Evolutionary conservation across 192 early-diverging fungal genomes (phyloP).

Genomic region (Rhizoclosmatium globosum): DNA sequence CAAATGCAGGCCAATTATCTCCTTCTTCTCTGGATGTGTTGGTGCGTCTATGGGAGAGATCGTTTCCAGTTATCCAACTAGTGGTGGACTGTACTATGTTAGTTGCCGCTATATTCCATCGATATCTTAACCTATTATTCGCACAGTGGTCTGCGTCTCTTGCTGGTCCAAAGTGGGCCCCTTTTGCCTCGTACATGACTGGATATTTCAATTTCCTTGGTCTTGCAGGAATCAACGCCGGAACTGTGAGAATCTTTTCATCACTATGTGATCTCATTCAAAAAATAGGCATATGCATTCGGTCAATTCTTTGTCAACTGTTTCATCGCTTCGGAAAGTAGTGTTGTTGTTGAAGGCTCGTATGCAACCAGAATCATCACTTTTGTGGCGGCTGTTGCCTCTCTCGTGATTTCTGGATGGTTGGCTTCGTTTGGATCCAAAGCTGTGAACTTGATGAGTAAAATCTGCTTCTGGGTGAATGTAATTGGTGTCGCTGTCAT

Average conservation of each 20-base stretch:
- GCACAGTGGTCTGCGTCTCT: constrained; percentile 23
- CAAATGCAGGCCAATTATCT: constrained; percentile 29
- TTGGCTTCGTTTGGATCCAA: constrained; percentile 14
- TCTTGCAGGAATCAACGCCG: constrained; percentile 17
- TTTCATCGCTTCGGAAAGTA: constrained; percentile 14
- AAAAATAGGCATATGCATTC: constrained; percentile 35
- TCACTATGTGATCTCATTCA: not conserved
- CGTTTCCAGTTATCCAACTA: constrained; percentile 40
- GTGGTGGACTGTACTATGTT: constrained; percentile 38
- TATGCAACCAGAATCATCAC: constrained; percentile 19
- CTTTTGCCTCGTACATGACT: constrained; percentile 36
- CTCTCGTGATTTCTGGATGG: constrained; percentile 9
- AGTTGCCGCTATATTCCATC: not conserved
- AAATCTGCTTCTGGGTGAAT: constrained; percentile 39
- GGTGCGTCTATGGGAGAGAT: constrained; percentile 39
- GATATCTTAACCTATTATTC: not conserved
- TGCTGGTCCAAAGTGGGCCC: constrained; percentile 39
- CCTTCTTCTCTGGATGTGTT: constrained; percentile 25
- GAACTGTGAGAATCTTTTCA: constrained; percentile 18
- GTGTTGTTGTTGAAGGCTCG: not conserved
- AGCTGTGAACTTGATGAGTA: constrained; percentile 26
- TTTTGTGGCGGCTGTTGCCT: constrained; percentile 10
- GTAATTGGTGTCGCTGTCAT: constrained; percentile 20
- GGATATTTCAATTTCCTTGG: constrained; percentile 41
- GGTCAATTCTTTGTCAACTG: constrained; percentile 42